Evolutionary conservation across 176 grass and related monocot species (phyloP), one percentile per base, ranked within the genome.

Genomic region (Avena atlantica): DNA sequence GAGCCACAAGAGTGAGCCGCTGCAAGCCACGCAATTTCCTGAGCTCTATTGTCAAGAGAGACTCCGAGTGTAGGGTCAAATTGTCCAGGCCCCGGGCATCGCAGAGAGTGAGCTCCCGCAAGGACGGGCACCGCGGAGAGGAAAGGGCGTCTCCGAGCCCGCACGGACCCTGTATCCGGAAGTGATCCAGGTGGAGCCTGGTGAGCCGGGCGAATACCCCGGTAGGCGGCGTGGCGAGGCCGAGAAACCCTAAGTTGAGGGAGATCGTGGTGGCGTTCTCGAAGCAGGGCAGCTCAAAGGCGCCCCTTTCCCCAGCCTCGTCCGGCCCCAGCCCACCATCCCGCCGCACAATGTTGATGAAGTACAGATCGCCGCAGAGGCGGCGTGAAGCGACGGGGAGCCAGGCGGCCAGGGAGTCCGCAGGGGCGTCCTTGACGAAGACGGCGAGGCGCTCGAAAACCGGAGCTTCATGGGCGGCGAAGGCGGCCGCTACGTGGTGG

Each of bases 271-370:
- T 78, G 74, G 81, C 81, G 3, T 50, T 84, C 25, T 13, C 25
- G 52, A 88, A 88, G 81, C 81, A 78, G 25, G 87, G 87, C 24
- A 88, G 74, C 62, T 57, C 66, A 56, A 88, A 11, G 4, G 2
- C 24, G 51, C 40, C 80, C 19, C 12, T 12, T 14, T 47, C 34
- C 8, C 4, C 12, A 12, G 1, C 12, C 34, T 76, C 14, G 23
- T 2, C 78, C 1, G 3, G 3, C 21, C 3, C 78, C 1, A 2
- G 3, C 21, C 3, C 1, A 14, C 27, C 6, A 3, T 4, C 15
- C 17, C 34, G 9, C 45, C 1, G 7, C 52, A 5, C 34, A 7
- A 3, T 14, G 86, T 76, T 77, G 29, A 11, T 2, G 4, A 89
- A 27, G 1, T 29, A 1, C 0, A 84, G 42, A 19, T 42, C 2